phyloP scores from a whole-genome alignment of 2,329 filamentous ascomycete species.

The Zymoseptoria crescenta region DNA sequence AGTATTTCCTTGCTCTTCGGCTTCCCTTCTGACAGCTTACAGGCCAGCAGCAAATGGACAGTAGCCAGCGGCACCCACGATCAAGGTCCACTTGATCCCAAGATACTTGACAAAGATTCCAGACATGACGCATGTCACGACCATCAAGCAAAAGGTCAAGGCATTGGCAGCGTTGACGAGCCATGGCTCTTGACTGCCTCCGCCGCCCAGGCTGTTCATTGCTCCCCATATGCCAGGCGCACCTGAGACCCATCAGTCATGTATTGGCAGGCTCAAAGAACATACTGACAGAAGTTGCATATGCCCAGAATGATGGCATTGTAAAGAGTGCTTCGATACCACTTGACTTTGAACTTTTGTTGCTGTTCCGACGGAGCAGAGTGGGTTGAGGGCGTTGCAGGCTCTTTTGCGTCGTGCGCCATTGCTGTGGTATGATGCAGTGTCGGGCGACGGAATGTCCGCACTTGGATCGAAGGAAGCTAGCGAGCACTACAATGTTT shows the following conservation, averaged over 20 bases:
- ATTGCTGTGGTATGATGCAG: constrained; percentile 1
- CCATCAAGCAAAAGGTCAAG: constrained; percentile 65
- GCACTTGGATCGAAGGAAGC: neutral
- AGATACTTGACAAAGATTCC: constrained; percentile 58
- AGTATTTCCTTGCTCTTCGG: neutral
- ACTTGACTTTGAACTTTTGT: constrained; percentile 18
- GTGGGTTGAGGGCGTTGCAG: constrained; percentile 4
- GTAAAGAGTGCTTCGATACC: constrained; percentile 65
- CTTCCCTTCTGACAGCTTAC: neutral
- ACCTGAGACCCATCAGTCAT: neutral
- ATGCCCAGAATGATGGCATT: constrained; percentile 65
- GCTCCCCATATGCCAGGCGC: constrained; percentile 25
- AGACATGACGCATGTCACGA: constrained; percentile 60
- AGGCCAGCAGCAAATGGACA: constrained; percentile 63
- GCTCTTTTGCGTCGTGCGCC: constrained; percentile 10
- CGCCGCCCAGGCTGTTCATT: constrained; percentile 66
- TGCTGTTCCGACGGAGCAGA: constrained; percentile 4
- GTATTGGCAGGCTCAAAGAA: neutral
- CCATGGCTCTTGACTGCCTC: constrained; percentile 56
- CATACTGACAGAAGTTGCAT: constrained; percentile 52
- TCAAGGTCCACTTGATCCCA: constrained; percentile 62
- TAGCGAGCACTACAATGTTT: neutral
- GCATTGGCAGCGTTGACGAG: constrained; percentile 65
- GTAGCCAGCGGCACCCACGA: constrained; percentile 66
- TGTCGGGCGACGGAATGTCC: neutral